Evolutionary conservation across 176 grass and related monocot species (phyloP), one percentile per base, ranked within the genome.

Genomic region (Cenchrus americanus): DNA sequence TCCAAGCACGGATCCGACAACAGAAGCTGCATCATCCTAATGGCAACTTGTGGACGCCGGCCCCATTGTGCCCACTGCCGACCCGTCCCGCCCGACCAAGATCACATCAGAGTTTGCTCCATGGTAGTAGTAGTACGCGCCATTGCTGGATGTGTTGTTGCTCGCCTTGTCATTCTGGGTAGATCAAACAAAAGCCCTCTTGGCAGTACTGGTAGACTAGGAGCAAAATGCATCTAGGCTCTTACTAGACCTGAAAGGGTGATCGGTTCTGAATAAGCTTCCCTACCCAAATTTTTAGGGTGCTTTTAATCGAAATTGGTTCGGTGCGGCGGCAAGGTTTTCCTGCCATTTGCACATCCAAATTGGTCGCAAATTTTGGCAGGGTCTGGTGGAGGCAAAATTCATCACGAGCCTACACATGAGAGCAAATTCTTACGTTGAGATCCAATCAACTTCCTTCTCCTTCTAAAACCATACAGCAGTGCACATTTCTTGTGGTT

Each of bases 81-180:
- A 27, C 74, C 51, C 41, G 46, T 23, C 43, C 37, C 67, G n/a
- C 43, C 23, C 67, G n/a, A 47, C 57, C 47, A 54, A 73, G 58
- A 73, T 73, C 22, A 66, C 84, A 65, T 80, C 58, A 17, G 63
- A 64, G 37, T 66, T 18, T 21, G 57, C 62, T 77, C 27, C 27
- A 30, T 30, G 27, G 27, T 30, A 37, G 34, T 1, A 34, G 32
- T 37, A 67, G 37, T 76, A 84, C 48, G 50, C 53, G n/a, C 13
- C 42, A 22, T 49, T 15, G 50, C 43, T 69, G 54, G 21, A 53
- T 65, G 34, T 54, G 6, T 75, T 37, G 34, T 44, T 66, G 43
- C n/a, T 66, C 8, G 10, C 32, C 47, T 14, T 53, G 46, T 66
- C 77, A 79, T 46, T 64, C 15, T 21, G 49, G 79, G 21, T 44